Conservation (phyloP, 23 red algal genomes). For the Gracilaria caudata region DNA sequence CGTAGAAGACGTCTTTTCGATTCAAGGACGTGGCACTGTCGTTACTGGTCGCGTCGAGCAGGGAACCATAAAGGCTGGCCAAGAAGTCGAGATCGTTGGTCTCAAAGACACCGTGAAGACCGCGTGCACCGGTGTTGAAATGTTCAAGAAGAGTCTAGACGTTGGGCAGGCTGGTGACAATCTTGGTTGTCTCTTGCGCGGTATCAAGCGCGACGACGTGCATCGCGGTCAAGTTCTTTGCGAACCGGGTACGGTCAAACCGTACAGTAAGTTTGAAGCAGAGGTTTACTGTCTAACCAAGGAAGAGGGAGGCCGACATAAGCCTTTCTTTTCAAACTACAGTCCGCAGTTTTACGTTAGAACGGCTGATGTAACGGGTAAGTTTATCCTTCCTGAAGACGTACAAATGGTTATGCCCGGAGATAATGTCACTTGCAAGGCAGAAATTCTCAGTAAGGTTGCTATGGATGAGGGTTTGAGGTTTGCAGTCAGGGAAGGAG, state of each 20-base stretch:
- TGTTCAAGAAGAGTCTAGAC: conserved; percentile 93
- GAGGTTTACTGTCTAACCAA: conserved; percentile 95
- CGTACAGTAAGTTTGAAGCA: conserved; percentile 93
- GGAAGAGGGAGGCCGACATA: conserved; percentile 99
- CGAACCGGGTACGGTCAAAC: conserved; percentile 80
- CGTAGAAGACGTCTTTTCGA: conserved; percentile 96
- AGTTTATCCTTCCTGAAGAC: conserved; percentile 76
- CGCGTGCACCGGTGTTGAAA: conserved; percentile 95
- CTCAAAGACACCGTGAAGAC: conserved; percentile 80
- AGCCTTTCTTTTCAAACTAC: conserved; percentile 97
- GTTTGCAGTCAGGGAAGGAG: conserved; percentile 96
- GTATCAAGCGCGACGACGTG: conserved; percentile 92
- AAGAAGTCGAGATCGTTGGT: conserved; percentile 97
- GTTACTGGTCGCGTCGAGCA: conserved; percentile 97
- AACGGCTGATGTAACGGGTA: conserved; percentile 96
- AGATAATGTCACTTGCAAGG: conserved; percentile 85
- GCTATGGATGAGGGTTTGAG: conserved; percentile 86
- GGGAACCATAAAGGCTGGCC: conserved; percentile 85
- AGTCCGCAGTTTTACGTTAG: conserved; percentile 93
- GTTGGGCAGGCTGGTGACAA: conserved; percentile 95
- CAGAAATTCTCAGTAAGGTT: conserved; percentile 84
- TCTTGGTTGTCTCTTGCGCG: conserved; percentile 92
- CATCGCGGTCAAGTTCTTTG: conserved; percentile 89
- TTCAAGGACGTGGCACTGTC: conserved; percentile 95
- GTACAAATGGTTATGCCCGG: conserved; percentile 99